A percentile compares a stretch with the other conserved stretches of the same genome.
phyloP scores from a whole-genome alignment of 2,329 filamentous ascomycete genomes.

The Ceratocystis destructans region DNA sequence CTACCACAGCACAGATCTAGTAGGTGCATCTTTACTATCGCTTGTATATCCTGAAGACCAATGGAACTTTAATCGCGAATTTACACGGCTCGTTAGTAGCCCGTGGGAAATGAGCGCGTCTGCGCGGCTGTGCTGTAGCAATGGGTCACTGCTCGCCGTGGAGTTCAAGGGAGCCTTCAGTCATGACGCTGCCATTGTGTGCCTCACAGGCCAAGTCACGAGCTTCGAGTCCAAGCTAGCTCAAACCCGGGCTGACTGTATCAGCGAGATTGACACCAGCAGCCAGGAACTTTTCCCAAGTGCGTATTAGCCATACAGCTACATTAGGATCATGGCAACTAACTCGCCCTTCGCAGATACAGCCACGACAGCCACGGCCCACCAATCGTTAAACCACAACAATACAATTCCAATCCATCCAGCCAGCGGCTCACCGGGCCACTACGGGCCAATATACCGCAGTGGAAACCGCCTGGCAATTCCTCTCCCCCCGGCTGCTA shows the following conservation, averaged over 20 bases:
- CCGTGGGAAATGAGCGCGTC: conserved; percentile 72
- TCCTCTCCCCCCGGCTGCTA: background rate
- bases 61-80: conserved; percentile 68
- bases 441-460: background rate
- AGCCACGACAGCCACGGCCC: background rate
- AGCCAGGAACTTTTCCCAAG: background rate
- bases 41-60: conserved; percentile 78
- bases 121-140: conserved; percentile 65
- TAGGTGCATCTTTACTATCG: conserved; percentile 64
- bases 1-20: conserved; percentile 54
- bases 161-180: conserved; percentile 56
- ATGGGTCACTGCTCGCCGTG: conserved; percentile 64
- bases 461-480: background rate
- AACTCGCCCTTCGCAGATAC: background rate
- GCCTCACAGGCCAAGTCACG: background rate
- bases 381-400: background rate
- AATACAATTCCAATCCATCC: background rate
- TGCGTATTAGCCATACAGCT: background rate
- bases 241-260: no score
- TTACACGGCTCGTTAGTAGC: conserved; percentile 71
- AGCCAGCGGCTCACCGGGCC: background rate
- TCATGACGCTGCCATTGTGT: background rate
- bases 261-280: no score
- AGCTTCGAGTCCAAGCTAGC: background rate
- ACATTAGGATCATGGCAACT: background rate